phyloP scores from a whole-genome alignment of 305 asterid genomes.

The Galium porrigens region DNA sequence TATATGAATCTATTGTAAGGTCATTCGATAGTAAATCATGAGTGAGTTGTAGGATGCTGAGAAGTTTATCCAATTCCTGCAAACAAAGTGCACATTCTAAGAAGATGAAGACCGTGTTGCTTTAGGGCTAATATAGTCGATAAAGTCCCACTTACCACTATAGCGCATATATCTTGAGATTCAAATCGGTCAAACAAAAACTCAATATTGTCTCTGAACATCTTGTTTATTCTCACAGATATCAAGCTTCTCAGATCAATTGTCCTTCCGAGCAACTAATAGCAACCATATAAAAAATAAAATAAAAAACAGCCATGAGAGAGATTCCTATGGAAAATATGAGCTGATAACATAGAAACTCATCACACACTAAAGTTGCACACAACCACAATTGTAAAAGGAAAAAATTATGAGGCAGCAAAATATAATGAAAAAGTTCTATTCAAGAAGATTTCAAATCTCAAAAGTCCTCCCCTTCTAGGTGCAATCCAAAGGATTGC shows the following conservation, averaged over 20 bases:
- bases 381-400: background rate
- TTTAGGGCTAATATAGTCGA: slow-evolving; percentile 8
- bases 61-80: slow-evolving; percentile 90
- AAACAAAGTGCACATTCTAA: slow-evolving; percentile 19
- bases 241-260: slow-evolving; percentile 86
- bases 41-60: slow-evolving; percentile 59
- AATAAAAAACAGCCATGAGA: slow-evolving; percentile 8
- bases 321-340: background rate
- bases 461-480: no score
- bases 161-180: slow-evolving; percentile 83
- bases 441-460: background rate
- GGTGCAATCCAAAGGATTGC: background rate
- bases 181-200: slow-evolving; percentile 85
- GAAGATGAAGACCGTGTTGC: slow-evolving; percentile 13
- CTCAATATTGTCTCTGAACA: slow-evolving; percentile 77
- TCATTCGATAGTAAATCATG: slow-evolving; percentile 72
- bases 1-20: slow-evolving; percentile 68
- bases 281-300: slow-evolving; percentile 14
- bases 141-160: slow-evolving; percentile 50
- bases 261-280: slow-evolving; percentile 86
- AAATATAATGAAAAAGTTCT: background rate
- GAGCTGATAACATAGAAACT: slow-evolving; percentile 5
- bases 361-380: background rate
- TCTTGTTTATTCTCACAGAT: slow-evolving; percentile 77
- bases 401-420: background rate